phyloP scores from a whole-genome alignment of 2,329 filamentous ascomycete genomes.

The Parastagonospora avenae region DNA sequence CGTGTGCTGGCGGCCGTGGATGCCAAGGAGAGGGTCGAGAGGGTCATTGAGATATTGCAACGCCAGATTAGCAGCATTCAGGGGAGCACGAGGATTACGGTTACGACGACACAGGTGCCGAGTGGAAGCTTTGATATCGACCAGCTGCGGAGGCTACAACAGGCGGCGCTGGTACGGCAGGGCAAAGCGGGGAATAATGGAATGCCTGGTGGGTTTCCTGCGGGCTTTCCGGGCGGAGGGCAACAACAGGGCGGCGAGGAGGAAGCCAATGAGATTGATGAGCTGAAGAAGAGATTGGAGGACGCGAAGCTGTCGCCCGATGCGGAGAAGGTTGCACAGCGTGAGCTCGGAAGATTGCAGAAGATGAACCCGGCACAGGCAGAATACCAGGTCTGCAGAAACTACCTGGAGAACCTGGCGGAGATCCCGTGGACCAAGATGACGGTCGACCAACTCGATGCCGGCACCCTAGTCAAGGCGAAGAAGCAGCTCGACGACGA shows the following conservation, averaged over 20 bases:
- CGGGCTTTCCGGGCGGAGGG: conserved; percentile 49
- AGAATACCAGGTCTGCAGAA: conserved; percentile 91
- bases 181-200: conserved; percentile 34
- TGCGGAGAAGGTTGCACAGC: conserved; percentile 85
- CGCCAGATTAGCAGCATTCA: conserved; percentile 84
- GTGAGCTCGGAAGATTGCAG: conserved; percentile 83
- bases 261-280: conserved; percentile 86
- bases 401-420: conserved; percentile 89
- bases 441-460: conserved; percentile 85
- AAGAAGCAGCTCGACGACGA: conserved; percentile 92
- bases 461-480: conserved; percentile 76
- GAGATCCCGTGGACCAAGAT: conserved; percentile 90
- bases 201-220: conserved; percentile 47
- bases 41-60: conserved; percentile 82
- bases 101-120: conserved; percentile 68
- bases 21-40: conserved; percentile 76
- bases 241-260: conserved; percentile 65
- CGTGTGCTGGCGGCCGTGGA: conserved; percentile 81
- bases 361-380: conserved; percentile 98
- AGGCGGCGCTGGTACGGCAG: conserved; percentile 48
- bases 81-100: conserved; percentile 83
- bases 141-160: conserved; percentile 50
- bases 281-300: conserved; percentile 85
- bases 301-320: conserved; percentile 81
- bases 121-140: conserved; percentile 50